Conservation (phyloP, 2,329 filamentous ascomycete genomes). For the Dactylellina drechsleri region DNA sequence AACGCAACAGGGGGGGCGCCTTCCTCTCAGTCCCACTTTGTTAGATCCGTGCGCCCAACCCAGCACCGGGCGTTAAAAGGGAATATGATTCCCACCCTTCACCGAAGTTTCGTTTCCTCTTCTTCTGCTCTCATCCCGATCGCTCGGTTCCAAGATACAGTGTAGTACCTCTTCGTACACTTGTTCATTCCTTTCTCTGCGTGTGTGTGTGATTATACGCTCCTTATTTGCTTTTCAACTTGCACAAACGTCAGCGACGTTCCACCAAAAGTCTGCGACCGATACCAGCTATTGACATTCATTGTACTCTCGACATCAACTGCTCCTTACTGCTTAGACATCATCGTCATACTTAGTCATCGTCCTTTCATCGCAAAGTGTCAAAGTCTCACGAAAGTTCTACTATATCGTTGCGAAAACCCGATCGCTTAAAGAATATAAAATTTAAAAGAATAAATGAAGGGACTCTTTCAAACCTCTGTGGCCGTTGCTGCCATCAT, state of each 20-base stretch:
- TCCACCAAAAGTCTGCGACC: constrained; percentile 27
- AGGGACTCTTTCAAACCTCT: constrained; percentile 41
- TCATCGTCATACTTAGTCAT: background rate
- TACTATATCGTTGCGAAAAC: background rate
- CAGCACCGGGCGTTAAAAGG: constrained; percentile 17
- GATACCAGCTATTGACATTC: constrained; percentile 39
- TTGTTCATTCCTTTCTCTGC: too few species aligned
- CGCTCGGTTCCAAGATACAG: constrained; percentile 44
- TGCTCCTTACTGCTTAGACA: background rate
- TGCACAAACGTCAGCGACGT: constrained; percentile 48
- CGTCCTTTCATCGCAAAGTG: too few species aligned
- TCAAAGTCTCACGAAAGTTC: background rate
- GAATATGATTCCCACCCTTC: constrained; percentile 17
- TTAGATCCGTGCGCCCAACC: constrained; percentile 1
- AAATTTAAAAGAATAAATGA: constrained; percentile 28
- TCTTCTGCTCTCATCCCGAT: constrained; percentile 43
- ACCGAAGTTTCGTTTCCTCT: constrained; percentile 23
- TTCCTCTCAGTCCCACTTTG: constrained; percentile 1
- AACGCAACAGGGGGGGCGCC: constrained; percentile 17
- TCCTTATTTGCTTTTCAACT: constrained; percentile 35
- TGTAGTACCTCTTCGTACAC: constrained; percentile 32
- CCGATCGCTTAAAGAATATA: background rate
- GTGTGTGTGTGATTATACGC: constrained; percentile 17
- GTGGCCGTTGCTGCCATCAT: constrained; percentile 36
- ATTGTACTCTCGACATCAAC: constrained; percentile 12